Base-by-base conservation (phyloP, 2,329 filamentous ascomycete species). In the Ophiosphaerella korrae region DNA sequence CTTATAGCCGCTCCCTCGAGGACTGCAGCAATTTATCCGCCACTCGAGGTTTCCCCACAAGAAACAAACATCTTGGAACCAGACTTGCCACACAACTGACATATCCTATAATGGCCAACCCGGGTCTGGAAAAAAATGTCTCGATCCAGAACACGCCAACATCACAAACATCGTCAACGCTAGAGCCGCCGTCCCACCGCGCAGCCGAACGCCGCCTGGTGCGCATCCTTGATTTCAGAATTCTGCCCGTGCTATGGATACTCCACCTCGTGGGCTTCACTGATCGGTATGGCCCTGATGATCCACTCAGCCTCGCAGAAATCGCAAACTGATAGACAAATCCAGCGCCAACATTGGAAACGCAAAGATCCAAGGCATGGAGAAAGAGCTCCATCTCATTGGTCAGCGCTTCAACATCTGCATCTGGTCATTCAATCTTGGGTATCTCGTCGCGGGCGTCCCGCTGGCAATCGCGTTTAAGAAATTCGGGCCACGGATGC, bases 351-450 rank as follows among this genome's bases (percentile, higher is more conserved):
- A 70, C 33, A 68, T 70, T 18, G 68, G 67, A 7, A 72, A 72
- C 48, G 72, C 71, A 4, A 70, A 71, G 39, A 71, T 72, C 16
- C 63, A 68, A 42, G 68, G 70, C 39, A 69, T 72, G 67, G 66
- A 71, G 26, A 62, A 62, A 24, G 67, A 73, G 39, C 58, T 75
- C 12, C 38, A 68, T 24, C 64, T 75, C 38, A 62, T 62, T 23
- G 68, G 68, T 16, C 69, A 73, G 40, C 53, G 67, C 9, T 75
- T 69, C 64, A 74, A 74, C 50, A 68, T 74, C 33, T 63, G 63
- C 9, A 66, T 72, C 16, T 70, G 66, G 61, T 65, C 70, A 14
- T 74, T 75, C 60, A 73, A 71, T 26, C 56, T 75, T 7, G 67
- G 69, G 3, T 74, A 74, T 38, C 58, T 74, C 7, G 53, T 71